Base-by-base conservation (phyloP, 2,329 filamentous ascomycete species). In the Madurella mycetomatis region DNA sequence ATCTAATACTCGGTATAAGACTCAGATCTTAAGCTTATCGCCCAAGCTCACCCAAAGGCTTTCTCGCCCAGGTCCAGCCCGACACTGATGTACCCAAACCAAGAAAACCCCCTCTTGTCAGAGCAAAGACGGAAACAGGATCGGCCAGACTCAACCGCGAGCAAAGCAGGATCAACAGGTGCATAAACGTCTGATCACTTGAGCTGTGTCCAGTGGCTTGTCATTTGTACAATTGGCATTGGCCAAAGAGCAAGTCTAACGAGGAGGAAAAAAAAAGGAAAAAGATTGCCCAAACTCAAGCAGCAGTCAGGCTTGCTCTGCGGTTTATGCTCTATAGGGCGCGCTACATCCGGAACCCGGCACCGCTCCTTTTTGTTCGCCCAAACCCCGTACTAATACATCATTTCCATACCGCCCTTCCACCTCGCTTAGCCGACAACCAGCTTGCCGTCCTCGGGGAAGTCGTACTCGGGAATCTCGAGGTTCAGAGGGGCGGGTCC, bases 401-500 rank as follows among this genome's bases (percentile, higher is more conserved):
- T 48, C 46, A 18, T 18, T 30, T 48, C 37, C 41, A 31, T 25
- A 31, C 51, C 41, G 16, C 41, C 41, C 15, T 47, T 30, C 43
- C n/a, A 30, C n/a, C 25, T 17, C 16, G 12, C 57, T 82, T 92
- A 99, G 87, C 94, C 94, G 76, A 99, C 95, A 66, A 97, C 76
- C 65, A 99, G 80, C 76, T 85, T 86, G 71, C 83, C 85, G 12
- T 96, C 94, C 72, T 92, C 88, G 61, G 90, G 85, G 84, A 99
- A 97, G 68, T 89, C 90, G 81, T 96, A 96, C 69, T 76, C 73
- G 64, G 92, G 94, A 65, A 97, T 85, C 80, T 97, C 94, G 71
- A 99, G 85, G 83, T 99, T 99, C 70, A 99, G 84, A 64, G 94
- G 94, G 59, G 94, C 94, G 61, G 94, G 94, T 64, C 94, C 94